Conservation (phyloP, 352 stramenopile species). For the Phytophthora tubulina region DNA sequence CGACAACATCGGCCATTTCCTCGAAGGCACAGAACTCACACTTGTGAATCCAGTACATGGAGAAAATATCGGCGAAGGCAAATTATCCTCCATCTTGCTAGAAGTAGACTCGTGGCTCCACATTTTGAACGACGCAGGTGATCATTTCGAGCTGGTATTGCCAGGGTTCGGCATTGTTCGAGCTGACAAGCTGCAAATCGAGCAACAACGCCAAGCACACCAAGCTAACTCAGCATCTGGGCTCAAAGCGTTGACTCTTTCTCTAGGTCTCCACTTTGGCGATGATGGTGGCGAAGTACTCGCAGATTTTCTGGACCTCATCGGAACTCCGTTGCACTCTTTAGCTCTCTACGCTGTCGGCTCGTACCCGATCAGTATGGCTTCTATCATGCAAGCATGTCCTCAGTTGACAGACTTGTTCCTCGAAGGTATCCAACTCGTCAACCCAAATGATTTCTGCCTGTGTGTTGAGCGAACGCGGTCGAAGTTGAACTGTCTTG, state of each 20-base stretch:
- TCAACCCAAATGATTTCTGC: slow-evolving; percentile 21
- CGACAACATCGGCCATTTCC: slow-evolving; percentile 17
- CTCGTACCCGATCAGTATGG: slow-evolving; percentile 25
- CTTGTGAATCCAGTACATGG: slow-evolving; percentile 9
- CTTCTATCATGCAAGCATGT: slow-evolving; percentile 27
- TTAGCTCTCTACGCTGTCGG: slow-evolving; percentile 29
- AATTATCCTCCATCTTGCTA: slow-evolving; percentile 11
- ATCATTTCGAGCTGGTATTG: slow-evolving; percentile 38
- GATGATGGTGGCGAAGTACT: slow-evolving; percentile 30
- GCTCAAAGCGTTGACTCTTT: slow-evolving; percentile 28
- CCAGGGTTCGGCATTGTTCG: slow-evolving; percentile 39
- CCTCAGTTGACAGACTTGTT: slow-evolving; percentile 38
- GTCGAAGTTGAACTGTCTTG: slow-evolving; percentile 24
- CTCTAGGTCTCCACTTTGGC: slow-evolving; percentile 24
- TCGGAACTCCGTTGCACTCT: slow-evolving; percentile 26
- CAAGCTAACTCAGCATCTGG: neutral
- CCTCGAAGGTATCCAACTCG: slow-evolving; percentile 40
- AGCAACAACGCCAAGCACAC: neutral
- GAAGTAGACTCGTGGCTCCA: slow-evolving; percentile 33
- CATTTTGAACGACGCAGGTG: slow-evolving; percentile 23
- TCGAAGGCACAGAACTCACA: slow-evolving; percentile 23
- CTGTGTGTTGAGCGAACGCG: slow-evolving; percentile 5
- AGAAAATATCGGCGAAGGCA: neutral
- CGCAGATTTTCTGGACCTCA: slow-evolving; percentile 29
- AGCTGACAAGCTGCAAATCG: slow-evolving; percentile 13